Evolutionary conservation across 257 asterid genomes (phyloP).

Genomic region (Marsdenia floribunda): DNA sequence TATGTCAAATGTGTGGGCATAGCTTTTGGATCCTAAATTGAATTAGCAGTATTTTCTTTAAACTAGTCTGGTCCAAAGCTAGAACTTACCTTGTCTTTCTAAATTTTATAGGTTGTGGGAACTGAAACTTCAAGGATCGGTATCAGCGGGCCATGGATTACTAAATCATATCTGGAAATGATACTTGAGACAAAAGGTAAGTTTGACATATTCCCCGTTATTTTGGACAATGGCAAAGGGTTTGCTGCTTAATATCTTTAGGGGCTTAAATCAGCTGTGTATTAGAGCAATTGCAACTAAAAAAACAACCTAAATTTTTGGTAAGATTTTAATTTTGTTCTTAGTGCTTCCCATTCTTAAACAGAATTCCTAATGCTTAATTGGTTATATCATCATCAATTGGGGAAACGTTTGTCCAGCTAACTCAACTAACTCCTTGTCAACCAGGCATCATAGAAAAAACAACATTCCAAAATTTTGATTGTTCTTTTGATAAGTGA

Average conservation of each 20-base stretch:
- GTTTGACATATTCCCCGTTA: constrained; percentile 20
- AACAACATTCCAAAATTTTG: too few relatives aligned
- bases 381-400: neutral
- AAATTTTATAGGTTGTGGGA: constrained; percentile 68
- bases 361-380: neutral
- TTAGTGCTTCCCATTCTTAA: neutral
- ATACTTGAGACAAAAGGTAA: constrained; percentile 88
- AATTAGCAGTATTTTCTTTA: neutral
- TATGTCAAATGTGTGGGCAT: neutral
- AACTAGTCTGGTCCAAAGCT: neutral
- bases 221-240: neutral
- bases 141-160: constrained; percentile 89
- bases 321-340: constrained; percentile 1
- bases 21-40: neutral
- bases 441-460: neutral
- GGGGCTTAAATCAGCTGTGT: neutral
- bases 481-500: neutral
- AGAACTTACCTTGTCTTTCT: constrained; percentile 15
- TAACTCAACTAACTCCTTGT: too few relatives aligned
- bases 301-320: neutral
- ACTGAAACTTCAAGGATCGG: constrained; percentile 87
- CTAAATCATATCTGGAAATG: constrained; percentile 96
- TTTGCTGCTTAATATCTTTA: neutral
- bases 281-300: neutral
- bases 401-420: neutral